These are phyloP conservation scores for Polygonum aviculare DNA, from an alignment of 148 eudicot genomes.

Conservation along the genomic window DNA sequence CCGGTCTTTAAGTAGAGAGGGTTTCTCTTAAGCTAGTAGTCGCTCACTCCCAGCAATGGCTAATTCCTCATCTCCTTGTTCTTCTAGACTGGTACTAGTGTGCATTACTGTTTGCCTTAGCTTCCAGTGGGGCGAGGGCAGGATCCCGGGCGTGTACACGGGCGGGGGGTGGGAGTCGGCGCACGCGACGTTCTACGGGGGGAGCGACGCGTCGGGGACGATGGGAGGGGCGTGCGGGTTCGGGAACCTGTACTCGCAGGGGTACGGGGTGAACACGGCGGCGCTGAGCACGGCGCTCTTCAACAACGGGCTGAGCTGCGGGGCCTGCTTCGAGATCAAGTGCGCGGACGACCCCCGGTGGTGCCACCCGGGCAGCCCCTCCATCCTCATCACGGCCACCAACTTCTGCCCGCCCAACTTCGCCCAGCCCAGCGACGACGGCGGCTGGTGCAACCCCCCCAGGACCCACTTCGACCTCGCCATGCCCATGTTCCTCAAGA, in stretches of 20 bases:
- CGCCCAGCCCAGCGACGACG: slow-evolving; percentile 65
- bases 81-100: neutral
- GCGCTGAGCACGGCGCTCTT: slow-evolving; percentile 85
- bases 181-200: slow-evolving; percentile 92
- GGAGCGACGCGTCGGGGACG: slow-evolving; percentile 90
- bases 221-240: slow-evolving; percentile 33
- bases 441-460: slow-evolving; percentile 98
- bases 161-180: slow-evolving; percentile 72
- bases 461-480: slow-evolving; percentile 82
- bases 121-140: slow-evolving; percentile 25
- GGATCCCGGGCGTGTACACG: slow-evolving; percentile 62
- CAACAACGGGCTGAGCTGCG: slow-evolving; percentile 81
- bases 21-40: too few relatives aligned
- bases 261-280: slow-evolving; percentile 69
- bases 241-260: slow-evolving; percentile 8
- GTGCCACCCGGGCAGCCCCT: slow-evolving; percentile 87
- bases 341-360: slow-evolving; percentile 58
- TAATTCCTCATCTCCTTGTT: neutral
- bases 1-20: neutral
- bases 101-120: slow-evolving; percentile 21
- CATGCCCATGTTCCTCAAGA: slow-evolving; percentile 83
- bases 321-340: slow-evolving; percentile 78
- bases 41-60: neutral
- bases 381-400: slow-evolving; percentile 70
- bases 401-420: slow-evolving; percentile 85